Conservation (phyloP, 2,329 filamentous ascomycete genomes). For the Cladosporium sp. region DNA sequence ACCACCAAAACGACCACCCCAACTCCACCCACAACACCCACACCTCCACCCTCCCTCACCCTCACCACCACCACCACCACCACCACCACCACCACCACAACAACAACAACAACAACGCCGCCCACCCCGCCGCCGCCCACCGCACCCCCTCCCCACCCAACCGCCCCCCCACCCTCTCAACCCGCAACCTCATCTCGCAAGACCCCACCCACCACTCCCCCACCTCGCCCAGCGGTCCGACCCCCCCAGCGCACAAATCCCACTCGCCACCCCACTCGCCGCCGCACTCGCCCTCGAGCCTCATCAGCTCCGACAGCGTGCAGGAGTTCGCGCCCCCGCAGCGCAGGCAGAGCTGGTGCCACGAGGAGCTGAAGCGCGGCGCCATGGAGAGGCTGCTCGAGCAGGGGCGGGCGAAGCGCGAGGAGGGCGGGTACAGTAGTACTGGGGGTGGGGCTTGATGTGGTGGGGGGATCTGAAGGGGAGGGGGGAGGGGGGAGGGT, state of each 20-base stretch:
- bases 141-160: slow-evolving; percentile 2
- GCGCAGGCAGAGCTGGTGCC: slow-evolving; percentile 25
- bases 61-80: slow-evolving; percentile 11
- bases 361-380: slow-evolving; percentile 26
- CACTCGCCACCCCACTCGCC: slow-evolving; percentile 8
- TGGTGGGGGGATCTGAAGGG: neutral
- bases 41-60: slow-evolving; percentile 12
- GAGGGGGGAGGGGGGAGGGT: neutral
- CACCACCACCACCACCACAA: neutral
- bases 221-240: slow-evolving; percentile 11
- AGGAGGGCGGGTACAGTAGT: slow-evolving; percentile 11
- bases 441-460: neutral
- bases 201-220: slow-evolving; percentile 12
- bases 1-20: slow-evolving; percentile 11
- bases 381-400: slow-evolving; percentile 25
- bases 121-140: slow-evolving; percentile 11
- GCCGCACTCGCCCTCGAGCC: slow-evolving; percentile 11
- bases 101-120: neutral
- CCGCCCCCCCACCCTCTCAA: slow-evolving; percentile 9
- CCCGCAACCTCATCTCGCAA: slow-evolving; percentile 11
- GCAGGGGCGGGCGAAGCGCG: slow-evolving; percentile 2
- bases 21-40: slow-evolving; percentile 11
- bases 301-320: slow-evolving; percentile 13
- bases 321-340: slow-evolving; percentile 10
- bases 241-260: slow-evolving; percentile 5